Evolutionary conservation across 2,329 filamentous ascomycete genomes (phyloP), one percentile per base, ranked within the genome.

Genomic region (Herpotrichia juniperi): DNA sequence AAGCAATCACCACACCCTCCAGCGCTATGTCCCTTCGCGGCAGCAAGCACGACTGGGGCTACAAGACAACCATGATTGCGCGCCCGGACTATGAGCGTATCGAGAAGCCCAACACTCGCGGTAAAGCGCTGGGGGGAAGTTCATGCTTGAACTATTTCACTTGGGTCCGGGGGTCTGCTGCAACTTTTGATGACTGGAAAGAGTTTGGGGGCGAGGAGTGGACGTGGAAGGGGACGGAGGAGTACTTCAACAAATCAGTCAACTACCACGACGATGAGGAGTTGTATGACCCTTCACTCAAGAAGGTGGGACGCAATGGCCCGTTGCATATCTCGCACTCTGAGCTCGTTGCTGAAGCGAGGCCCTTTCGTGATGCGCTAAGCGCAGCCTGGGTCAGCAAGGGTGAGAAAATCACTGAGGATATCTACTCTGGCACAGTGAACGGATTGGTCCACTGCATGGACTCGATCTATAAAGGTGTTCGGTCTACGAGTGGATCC

Each of bases 101-200:
- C 31, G 83, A 87, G 64, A 86, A 86, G 73, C 83, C 83, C 40
- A 86, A 87, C 63, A 85, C 83, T 9, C 78, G 84, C 34, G 81
- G 85, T 9, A 84, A 84, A 68, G 77, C 76, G 2, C 80, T 87
- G 0, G 84, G 84, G 30, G 84, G 85, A 14, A 83, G 80, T 53
- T 81, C 78, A 0, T 81, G 76, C 32, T 66, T 84, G 43, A 88
- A 88, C 71, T 88, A 87, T 66, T 86, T 82, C 68, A 86, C 83
- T 12, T 87, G 84, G 84, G 76, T 85, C 4, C 83, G 79, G 1
- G 85, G 84, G 1, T 81, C 78, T 50, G 79, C 79, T 48, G 76
- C 76, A 2, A 87, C 83, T 0, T 87, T 83, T 59, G 81, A 81
- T 56, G 69, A 75, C 50, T 81, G 78, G 78, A 75, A 64, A 14